Conservation (phyloP, 257 asterid species). For the Solanum piurae region DNA sequence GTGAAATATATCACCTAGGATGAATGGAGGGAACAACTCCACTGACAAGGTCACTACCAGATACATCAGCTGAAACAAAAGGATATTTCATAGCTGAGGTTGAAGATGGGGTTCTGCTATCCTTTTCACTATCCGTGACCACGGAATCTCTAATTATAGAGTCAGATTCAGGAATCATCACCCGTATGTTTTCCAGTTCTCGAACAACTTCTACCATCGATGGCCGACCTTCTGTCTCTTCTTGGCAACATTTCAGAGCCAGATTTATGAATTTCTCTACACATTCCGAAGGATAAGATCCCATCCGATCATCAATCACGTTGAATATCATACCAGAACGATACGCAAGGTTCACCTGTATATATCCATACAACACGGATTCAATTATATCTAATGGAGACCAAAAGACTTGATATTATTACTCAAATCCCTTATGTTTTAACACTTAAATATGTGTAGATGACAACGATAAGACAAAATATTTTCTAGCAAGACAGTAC, state of each 20-base stretch:
- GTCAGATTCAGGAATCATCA: conserved; percentile 52
- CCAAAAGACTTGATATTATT: not conserved
- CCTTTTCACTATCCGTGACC: conserved; percentile 14
- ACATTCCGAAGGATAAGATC: conserved; percentile 57
- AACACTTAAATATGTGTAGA: not conserved
- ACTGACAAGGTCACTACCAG: conserved; percentile 61
- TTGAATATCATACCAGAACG: conserved; percentile 57
- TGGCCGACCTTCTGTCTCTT: conserved; percentile 53
- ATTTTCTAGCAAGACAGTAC: conserved; percentile 18
- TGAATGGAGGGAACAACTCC: conserved; percentile 41
- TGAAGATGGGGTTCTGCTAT: conserved; percentile 29
- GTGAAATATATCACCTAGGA: conserved; percentile 37
- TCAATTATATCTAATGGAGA: not conserved
- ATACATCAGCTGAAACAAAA: conserved; percentile 38
- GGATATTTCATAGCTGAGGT: conserved; percentile 23
- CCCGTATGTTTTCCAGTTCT: conserved; percentile 54
- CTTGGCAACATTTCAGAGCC: conserved; percentile 64
- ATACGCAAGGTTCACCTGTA: conserved; percentile 62
- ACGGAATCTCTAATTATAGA: conserved; percentile 20
- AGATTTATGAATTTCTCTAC: conserved; percentile 51
- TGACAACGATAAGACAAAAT: not conserved
- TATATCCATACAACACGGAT: not conserved
- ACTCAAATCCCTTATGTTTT: not conserved
- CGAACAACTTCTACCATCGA: conserved; percentile 63
- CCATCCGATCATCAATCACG: conserved; percentile 64